Conservation (phyloP, 2,329 filamentous ascomycete species). For the Aspergillus sp. region DNA sequence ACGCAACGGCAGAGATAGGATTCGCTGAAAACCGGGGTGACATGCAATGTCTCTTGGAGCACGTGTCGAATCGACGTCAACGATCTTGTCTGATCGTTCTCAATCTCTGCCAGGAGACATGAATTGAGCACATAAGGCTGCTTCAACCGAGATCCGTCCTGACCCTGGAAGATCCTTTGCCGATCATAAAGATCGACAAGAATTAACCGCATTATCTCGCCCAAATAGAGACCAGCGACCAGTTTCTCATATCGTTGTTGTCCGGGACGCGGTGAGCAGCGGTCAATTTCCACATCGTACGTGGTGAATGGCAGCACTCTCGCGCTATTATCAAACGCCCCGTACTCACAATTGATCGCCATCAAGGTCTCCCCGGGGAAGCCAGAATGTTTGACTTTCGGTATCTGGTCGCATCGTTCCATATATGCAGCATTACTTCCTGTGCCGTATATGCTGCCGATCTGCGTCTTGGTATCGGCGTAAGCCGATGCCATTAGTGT, state of each 20-base stretch:
- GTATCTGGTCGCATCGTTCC: conserved; percentile 79
- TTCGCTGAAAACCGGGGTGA: too few relatives aligned
- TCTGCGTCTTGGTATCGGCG: conserved; percentile 79
- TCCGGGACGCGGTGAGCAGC: conserved; percentile 82
- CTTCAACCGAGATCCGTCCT: conserved; percentile 75
- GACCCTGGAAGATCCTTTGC: conserved; percentile 71
- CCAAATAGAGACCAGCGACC: conserved; percentile 89
- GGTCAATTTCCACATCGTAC: conserved; percentile 73
- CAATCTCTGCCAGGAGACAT: conserved; percentile 85
- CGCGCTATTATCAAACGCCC: conserved; percentile 86
- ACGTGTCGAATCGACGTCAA: too few relatives aligned
- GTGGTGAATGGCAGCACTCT: conserved; percentile 66
- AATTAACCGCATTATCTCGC: conserved; percentile 85
- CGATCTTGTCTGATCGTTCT: conserved; percentile 63
- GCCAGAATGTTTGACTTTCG: conserved; percentile 72
- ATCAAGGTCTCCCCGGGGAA: conserved; percentile 72
- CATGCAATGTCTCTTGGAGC: too few relatives aligned
- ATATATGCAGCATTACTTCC: conserved; percentile 96
- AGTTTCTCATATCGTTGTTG: conserved; percentile 97
- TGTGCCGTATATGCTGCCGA: conserved; percentile 93
- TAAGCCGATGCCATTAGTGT: conserved; percentile 91
- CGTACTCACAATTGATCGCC: conserved; percentile 96
- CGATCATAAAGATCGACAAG: conserved; percentile 80
- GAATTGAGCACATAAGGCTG: conserved; percentile 67
- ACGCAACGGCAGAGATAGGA: too few relatives aligned